Evolutionary conservation across 441 rosid genomes (phyloP).

Genomic region (Pelargonium citronellum): DNA sequence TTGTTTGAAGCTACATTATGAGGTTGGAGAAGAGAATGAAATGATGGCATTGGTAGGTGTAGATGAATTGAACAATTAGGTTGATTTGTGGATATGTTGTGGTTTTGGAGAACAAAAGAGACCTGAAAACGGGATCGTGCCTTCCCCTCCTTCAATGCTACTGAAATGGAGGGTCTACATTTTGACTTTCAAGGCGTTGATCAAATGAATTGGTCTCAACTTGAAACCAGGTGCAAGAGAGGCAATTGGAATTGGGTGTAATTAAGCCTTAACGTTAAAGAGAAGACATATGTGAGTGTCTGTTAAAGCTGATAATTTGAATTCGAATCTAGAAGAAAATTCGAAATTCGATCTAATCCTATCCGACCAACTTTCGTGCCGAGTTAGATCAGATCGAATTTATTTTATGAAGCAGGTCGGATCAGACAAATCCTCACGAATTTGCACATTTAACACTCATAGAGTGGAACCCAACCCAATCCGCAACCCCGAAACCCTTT

Average conservation of each 20-base stretch:
- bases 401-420: too few relatives aligned
- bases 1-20: too few relatives aligned
- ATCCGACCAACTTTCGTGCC: conserved; percentile 42
- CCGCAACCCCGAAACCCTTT: too few relatives aligned
- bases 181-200: conserved; percentile 24
- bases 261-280: too few relatives aligned
- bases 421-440: too few relatives aligned
- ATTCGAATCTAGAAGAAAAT: too few relatives aligned
- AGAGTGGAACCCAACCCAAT: too few relatives aligned
- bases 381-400: too few relatives aligned
- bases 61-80: background rate
- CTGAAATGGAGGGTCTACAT: conserved; percentile 22
- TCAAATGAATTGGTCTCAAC: conserved; percentile 29
- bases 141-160: background rate
- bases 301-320: too few relatives aligned
- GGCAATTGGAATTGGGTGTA: conserved; percentile 37
- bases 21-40: background rate
- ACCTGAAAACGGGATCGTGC: conserved; percentile 30
- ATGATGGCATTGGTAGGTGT: conserved; percentile 1
- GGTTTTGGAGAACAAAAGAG: conserved; percentile 20
- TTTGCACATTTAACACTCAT: too few relatives aligned
- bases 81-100: background rate
- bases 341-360: conserved; percentile 9
- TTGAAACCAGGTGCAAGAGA: conserved; percentile 12
- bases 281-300: too few relatives aligned